Base-by-base conservation (phyloP, 2,329 filamentous ascomycete species). In the Fonsecaea pugnacius region DNA sequence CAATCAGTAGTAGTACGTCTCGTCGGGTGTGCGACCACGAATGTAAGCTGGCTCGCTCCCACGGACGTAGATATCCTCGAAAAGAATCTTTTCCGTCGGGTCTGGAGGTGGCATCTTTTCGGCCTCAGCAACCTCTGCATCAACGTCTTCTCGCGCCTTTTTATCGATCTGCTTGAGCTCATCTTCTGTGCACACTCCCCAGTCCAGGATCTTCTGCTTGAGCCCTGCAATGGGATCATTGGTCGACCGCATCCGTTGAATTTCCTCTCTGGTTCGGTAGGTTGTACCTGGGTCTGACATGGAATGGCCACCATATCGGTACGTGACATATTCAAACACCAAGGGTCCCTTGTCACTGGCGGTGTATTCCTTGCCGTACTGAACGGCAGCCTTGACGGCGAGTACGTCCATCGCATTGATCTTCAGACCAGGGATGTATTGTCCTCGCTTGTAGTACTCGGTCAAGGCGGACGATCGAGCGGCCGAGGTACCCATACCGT, bases 391-490 rank as follows among this genome's bases (percentile, higher is more conserved):
- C 87, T 96, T 96, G 79, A 97, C 94, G 70, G 95, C 94, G 69
- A 99, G 90, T 73, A 96, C 92, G 78, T 99, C 95, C 95, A 99
- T 99, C 76, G 92, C 95, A 83, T 99, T 99, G 80, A 99, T 92
- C 87, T 99, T 99, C 74, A 99, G 88, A 83, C 95, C 95, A 64
- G 95, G 94, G 72, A 99, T 99, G 85, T 98, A 99, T 84, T 99
- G 95, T 72, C 95, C 95, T 82, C 95, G 94, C 89, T 98, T 98
- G 88, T 99, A 98, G 89, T 99, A 99, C 80, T 99, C 95, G 79
- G 95, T 98, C 77, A 97, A 83, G 74, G 95, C 95, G 66, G 95
- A 94, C 67, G 95, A 93, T 75, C 95, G 92, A 81, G 90, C 89
- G 72, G 95, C 94, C 67, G 95, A 91, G 69, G 95, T 99, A 82